Percentiles rank a stretch among this genome's conserved stretches.
These are phyloP conservation scores for Fraxinus excelsior DNA, from an alignment of 257 asterid species.

Conservation along the genomic window DNA sequence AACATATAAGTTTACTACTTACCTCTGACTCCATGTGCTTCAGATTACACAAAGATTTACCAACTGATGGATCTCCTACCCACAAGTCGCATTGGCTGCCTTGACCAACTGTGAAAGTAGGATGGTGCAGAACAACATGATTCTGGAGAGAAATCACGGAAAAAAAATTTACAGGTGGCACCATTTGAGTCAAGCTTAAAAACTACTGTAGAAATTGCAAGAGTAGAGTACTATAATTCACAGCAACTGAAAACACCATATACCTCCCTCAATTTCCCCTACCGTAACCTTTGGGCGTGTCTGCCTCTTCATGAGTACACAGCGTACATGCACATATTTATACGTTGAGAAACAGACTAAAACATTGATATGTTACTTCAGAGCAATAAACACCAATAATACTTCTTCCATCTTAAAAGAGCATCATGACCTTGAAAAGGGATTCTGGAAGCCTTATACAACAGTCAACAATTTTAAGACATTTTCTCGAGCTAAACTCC, in stretches of 20 bases:
- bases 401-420: neutral
- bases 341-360: neutral
- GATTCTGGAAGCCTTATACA: neutral
- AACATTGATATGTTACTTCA: neutral
- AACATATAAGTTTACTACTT: conserved; percentile 22
- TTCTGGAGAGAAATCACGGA: conserved; percentile 41
- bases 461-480: neutral
- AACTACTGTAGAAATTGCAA: neutral
- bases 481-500: neutral
- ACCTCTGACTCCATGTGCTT: conserved; percentile 73
- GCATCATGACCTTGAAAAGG: neutral
- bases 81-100: conserved; percentile 62
- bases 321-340: neutral
- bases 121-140: conserved; percentile 60
- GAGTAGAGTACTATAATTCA: neutral
- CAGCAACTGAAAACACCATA: neutral
- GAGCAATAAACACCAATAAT: neutral
- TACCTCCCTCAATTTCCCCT: neutral
- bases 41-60: conserved; percentile 69
- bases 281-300: neutral
- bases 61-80: conserved; percentile 64
- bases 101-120: conserved; percentile 55
- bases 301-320: neutral
- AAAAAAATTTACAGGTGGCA: neutral
- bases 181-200: neutral